phyloP scores from a whole-genome alignment of 805 yeast genomes.

The Helenozyma rhizophorensis region DNA sequence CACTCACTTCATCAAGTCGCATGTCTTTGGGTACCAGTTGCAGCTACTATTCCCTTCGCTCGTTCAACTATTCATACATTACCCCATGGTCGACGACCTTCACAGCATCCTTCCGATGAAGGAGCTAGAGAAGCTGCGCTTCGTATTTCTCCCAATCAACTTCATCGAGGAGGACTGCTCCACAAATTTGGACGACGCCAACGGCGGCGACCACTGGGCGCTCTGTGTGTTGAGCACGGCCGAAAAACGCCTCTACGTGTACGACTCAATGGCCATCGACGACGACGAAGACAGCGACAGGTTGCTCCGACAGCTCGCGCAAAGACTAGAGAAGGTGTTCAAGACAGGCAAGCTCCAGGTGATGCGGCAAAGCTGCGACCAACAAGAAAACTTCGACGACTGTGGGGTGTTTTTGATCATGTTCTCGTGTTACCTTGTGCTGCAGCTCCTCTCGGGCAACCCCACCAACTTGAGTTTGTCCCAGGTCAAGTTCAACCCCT shows the following conservation, averaged over 20 bases:
- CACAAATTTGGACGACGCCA: conserved; percentile 48
- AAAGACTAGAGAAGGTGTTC: conserved; percentile 18
- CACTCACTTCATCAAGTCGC: conserved; percentile 18
- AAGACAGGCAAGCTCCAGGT: conserved; percentile 23
- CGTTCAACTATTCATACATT: conserved; percentile 55
- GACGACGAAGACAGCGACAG: conserved; percentile 27
- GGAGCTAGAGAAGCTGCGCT: conserved; percentile 31
- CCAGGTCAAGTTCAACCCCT: conserved; percentile 41
- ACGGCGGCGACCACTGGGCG: conserved; percentile 78
- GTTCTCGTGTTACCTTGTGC: conserved; percentile 31
- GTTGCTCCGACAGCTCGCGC: conserved; percentile 22
- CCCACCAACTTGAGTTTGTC: conserved; percentile 37
- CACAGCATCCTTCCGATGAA: conserved; percentile 31
- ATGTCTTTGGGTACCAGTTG: conserved; percentile 20
- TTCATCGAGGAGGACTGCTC: conserved; percentile 42
- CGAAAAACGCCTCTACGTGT: conserved; percentile 47
- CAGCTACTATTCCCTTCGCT: conserved; percentile 53
- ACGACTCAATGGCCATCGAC: conserved; percentile 50
- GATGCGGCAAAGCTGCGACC: conserved; percentile 42
- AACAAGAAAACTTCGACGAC: conserved; percentile 62
- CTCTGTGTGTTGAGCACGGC: conserved; percentile 49
- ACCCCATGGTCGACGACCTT: conserved; percentile 34
- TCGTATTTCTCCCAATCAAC: conserved; percentile 66
- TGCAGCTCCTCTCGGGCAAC: conserved; percentile 21
- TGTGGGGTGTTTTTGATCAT: conserved; percentile 50